Evolutionary conservation across 2,329 filamentous ascomycete species (phyloP), one percentile per base, ranked within the genome.

Genomic region (Colletotrichum cuscutae): DNA sequence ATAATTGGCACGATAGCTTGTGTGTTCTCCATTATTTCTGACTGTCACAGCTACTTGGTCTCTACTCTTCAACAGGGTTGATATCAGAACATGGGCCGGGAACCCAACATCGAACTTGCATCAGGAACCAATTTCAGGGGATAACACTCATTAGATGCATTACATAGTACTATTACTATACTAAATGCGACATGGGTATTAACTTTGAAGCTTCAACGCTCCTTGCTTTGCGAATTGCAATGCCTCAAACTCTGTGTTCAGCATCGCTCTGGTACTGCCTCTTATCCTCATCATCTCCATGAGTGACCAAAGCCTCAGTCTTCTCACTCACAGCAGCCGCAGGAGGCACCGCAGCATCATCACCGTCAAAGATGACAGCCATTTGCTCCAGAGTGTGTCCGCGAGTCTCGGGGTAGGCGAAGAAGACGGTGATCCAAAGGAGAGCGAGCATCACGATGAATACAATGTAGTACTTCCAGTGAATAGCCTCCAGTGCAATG

Each of bases 381-480:
- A 74, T 73, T 58, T 73, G 61, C 65, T 74, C 73, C 6, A 74
- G 53, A 9, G 65, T 74, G 58, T 69, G 65, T 19, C 73, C 73
- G 37, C 61, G 61, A 5, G 71, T 73, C 57, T 73, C 71, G 24
- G 68, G 67, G 54, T 71, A 73, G 62, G 57, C 30, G 11, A 73
- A 66, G 61, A 66, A 73, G 53, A 65, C 58, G 2, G 59, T 62
- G 28, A 71, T 15, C 56, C 70, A 59, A 9, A 73, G 59, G 6
- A 71, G 52, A 1, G 68, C 70, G n/a, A 82, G 76, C 1, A 79
- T 77, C 0, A 78, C 82, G 26, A 84, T 82, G 76, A 83, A 85
- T 12, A 86, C 82, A 8, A 85, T 82, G 68, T 86, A 86, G 68
- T 84, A 86, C 74, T 81, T 84, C 85, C 84, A 86, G 0, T 74